phyloP scores from a whole-genome alignment of 768 basidiomycete genomes.

The Agaricus subrufescens region DNA sequence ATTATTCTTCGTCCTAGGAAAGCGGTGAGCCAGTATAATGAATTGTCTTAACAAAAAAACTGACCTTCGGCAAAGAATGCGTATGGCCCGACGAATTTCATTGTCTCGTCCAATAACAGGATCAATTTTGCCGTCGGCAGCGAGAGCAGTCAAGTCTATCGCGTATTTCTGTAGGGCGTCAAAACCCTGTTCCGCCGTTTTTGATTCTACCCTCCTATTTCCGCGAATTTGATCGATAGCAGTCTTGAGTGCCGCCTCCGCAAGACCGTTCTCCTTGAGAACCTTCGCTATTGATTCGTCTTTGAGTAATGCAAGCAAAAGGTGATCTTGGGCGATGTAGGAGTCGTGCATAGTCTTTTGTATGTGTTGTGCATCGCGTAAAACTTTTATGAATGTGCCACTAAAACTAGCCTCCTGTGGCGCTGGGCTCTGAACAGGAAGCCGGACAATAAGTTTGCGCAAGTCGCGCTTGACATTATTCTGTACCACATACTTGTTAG shows the following conservation, averaged over 20 bases:
- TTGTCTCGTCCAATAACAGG: slow-evolving; percentile 93
- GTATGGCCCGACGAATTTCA: slow-evolving; percentile 81
- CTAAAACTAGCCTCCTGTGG: slow-evolving; percentile 76
- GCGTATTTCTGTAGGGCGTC: slow-evolving; percentile 91
- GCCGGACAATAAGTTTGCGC: slow-evolving; percentile 70
- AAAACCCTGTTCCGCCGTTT: slow-evolving; percentile 86
- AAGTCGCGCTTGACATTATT: slow-evolving; percentile 60
- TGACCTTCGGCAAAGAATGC: slow-evolving; percentile 77
- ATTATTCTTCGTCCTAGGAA: slow-evolving; percentile 84
- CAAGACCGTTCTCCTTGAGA: slow-evolving; percentile 74
- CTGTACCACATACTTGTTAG: slow-evolving; percentile 26
- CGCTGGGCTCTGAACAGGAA: slow-evolving; percentile 80
- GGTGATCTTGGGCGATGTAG: slow-evolving; percentile 90
- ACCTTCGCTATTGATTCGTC: slow-evolving; percentile 62
- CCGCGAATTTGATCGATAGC: slow-evolving; percentile 79
- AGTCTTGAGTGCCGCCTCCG: slow-evolving; percentile 66
- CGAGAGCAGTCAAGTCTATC: slow-evolving; percentile 79
- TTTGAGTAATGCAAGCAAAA: slow-evolving; percentile 80
- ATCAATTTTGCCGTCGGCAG: slow-evolving; percentile 92
- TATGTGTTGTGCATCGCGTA: slow-evolving; percentile 69
- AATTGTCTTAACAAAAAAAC: background rate
- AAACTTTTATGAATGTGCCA: slow-evolving; percentile 49
- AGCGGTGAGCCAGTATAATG: slow-evolving; percentile 15
- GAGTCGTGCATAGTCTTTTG: slow-evolving; percentile 86
- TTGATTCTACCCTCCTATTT: slow-evolving; percentile 80